Evolutionary conservation across 2,329 filamentous ascomycete species (phyloP).

Genomic region (Leptographium lundbergii): DNA sequence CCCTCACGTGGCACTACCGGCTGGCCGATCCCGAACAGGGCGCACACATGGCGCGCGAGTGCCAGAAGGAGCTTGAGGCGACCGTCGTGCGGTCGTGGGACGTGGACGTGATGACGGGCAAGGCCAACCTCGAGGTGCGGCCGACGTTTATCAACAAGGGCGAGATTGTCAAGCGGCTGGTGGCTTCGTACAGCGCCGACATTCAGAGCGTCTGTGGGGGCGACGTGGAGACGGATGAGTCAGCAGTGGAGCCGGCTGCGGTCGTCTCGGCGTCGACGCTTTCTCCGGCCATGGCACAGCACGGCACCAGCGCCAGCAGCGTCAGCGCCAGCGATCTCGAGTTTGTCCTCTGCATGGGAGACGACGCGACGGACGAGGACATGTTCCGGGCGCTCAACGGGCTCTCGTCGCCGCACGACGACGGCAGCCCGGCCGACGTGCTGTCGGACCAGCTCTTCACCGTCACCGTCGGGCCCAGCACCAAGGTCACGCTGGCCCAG

Average conservation of each 20-base stretch:
- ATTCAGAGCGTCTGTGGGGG: constrained; percentile 13
- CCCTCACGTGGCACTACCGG: constrained; percentile 95
- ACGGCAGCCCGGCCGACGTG: constrained; percentile 34
- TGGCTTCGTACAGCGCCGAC: constrained; percentile 54
- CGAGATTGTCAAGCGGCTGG: constrained; percentile 76
- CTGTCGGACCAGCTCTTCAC: constrained; percentile 64
- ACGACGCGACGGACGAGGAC: constrained; percentile 97
- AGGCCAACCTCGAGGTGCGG: constrained; percentile 94
- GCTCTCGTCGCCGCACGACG: constrained; percentile 25
- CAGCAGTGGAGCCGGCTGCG: constrained; percentile 20
- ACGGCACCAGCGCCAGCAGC: not conserved
- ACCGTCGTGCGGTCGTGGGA: constrained; percentile 71
- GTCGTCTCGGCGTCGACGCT: constrained; percentile 19
- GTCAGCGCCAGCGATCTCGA: constrained; percentile 44
- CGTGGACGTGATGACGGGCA: constrained; percentile 92
- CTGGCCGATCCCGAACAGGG: constrained; percentile 80
- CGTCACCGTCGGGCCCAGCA: constrained; percentile 82
- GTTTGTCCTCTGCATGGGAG: constrained; percentile 82
- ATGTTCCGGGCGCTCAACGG: constrained; percentile 73
- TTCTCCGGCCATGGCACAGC: too few relatives aligned
- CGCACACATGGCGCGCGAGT: constrained; percentile 64
- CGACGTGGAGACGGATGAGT: constrained; percentile 8
- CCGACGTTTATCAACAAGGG: constrained; percentile 97
- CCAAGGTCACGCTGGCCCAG: constrained; percentile 78
- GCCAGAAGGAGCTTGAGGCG: constrained; percentile 66